Evolutionary conservation across 495 filamentous ascomycete genomes (phyloP), one percentile per base, ranked within the genome.

Genomic region (Lentithecium fluviatile): DNA sequence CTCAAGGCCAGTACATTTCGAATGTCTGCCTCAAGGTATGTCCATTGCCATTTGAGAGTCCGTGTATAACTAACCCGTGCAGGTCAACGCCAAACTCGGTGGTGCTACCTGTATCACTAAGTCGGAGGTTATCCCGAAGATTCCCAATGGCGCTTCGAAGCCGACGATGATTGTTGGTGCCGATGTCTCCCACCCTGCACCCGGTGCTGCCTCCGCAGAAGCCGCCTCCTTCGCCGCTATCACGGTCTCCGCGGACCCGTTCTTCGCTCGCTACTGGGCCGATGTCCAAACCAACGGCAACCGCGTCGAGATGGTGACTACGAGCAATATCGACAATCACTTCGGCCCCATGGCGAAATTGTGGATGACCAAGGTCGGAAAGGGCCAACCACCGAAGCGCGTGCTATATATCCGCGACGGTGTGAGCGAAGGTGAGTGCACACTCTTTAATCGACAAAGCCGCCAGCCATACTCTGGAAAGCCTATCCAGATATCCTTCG

Each of bases 341-440:
- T 69, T 96, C 6, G 73, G 71, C 0, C 82, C 79, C 5, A 74
- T 95, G 29, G 69, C 89, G 11, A 74, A 75, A 17, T 70, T 80
- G 29, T 98, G 90, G 86, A 77, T 80, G 32, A 45, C 65, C 0
- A 81, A 77, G n/a, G 75, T 85, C 45, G 78, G 78, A 15, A 63
- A 74, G 4, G 76, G 79, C 1, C 53, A 65, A 1, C 59, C 73
- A 4, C 90, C 91, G 0, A 48, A 80, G 37, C 80, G 90, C 34
- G 79, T 98, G 52, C 89, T 95, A 70, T 97, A 96, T 73, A 87
- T 97, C 77, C 92, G 94, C 17, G 94, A 98, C 67, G 94, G 94
- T 68, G 90, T 97, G 5, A 91, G 88, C 1, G 89, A 94, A 57
- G 89, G n/a, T n/a, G n/a, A n/a, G n/a, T n/a, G n/a, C n/a, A n/a